Evolutionary conservation across 2,329 filamentous ascomycete species (phyloP), one percentile per base, ranked within the genome.

Genomic region (Claviceps sorghi): DNA sequence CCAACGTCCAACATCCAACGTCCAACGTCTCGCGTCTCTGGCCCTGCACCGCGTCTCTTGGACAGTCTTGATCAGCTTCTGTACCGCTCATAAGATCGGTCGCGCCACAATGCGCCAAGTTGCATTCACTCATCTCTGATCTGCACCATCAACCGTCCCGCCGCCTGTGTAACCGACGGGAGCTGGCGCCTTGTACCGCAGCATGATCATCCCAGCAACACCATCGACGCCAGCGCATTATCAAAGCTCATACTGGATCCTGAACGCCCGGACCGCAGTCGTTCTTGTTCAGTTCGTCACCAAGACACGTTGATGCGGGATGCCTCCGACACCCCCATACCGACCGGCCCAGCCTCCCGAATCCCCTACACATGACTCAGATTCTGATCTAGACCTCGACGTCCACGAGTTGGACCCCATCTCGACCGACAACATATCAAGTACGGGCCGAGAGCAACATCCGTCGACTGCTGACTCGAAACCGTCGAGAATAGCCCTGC

Each of bases 341-440:
- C 73, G 71, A 62, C 68, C 71, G 60, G 71, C 78, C 62, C 77
- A 83, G 65, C 77, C 78, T 62, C 82, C 82, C 68, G 80, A 84
- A 68, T 80, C 78, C 55, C 76, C 76, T 55, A 68, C 72, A 61
- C 73, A 82, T 68, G 84, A 89, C 64, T 86, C 83, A 64, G 86
- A 90, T 65, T 87, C 83, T 49, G 72, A 83, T 53, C 67, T 69
- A 56, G 85, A 91, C 65, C 79, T 93, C 61, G 84, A 90, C 61
- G 76, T 93, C 59, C 78, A 88, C 62, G 87, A 91, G 72, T 81
- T 93, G 58, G 86, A 90, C 64, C 85, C 86, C 64, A 64, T 69
- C 54, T 69, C 70, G n/a, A 62, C 64, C 58, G 61, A 64, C 59
- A 61, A 66, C 58, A 56, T 63, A 54, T 60, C 64, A 48, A 63